These are phyloP conservation scores for Chloropicon primus DNA, from an alignment of 139 green algal genomes.

Conservation along the genomic window DNA sequence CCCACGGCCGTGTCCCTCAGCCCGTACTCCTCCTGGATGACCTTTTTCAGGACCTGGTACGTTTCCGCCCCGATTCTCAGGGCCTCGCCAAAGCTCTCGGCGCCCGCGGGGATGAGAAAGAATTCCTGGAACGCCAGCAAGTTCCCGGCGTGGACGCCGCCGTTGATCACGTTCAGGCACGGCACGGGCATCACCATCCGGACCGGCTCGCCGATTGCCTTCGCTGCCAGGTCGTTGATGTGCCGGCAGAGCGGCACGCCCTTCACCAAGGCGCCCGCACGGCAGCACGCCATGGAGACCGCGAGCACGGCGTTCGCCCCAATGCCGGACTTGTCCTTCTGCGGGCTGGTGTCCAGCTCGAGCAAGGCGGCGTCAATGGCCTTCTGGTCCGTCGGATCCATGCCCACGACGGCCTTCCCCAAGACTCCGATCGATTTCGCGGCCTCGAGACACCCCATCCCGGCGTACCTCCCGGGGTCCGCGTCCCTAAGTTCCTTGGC, in stretches of 20 bases:
- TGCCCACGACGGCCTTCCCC: conserved; percentile 36
- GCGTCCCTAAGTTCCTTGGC: conserved; percentile 9
- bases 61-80: conserved; percentile 88
- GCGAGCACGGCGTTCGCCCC: conserved; percentile 98
- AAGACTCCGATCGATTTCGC: background rate
- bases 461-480: conserved; percentile 18
- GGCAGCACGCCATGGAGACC: conserved; percentile 85
- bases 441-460: background rate
- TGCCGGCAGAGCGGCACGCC: conserved; percentile 85
- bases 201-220: conserved; percentile 29
- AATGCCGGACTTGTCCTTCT: conserved; percentile 81
- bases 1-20: conserved; percentile 90
- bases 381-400: conserved; percentile 81
- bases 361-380: conserved; percentile 86
- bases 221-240: conserved; percentile 34
- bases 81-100: conserved; percentile 73
- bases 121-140: conserved; percentile 99
- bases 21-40: conserved; percentile 61
- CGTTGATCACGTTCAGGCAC: conserved; percentile 99
- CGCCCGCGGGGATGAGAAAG: conserved; percentile 94
- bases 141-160: conserved; percentile 93
- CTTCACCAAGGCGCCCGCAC: conserved; percentile 88
- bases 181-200: conserved; percentile 84
- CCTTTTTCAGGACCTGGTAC: conserved; percentile 91
- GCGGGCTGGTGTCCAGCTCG: conserved; percentile 82